Conservation (phyloP, 2,329 filamentous ascomycete genomes). For the Pestalotiopsis sp. region DNA sequence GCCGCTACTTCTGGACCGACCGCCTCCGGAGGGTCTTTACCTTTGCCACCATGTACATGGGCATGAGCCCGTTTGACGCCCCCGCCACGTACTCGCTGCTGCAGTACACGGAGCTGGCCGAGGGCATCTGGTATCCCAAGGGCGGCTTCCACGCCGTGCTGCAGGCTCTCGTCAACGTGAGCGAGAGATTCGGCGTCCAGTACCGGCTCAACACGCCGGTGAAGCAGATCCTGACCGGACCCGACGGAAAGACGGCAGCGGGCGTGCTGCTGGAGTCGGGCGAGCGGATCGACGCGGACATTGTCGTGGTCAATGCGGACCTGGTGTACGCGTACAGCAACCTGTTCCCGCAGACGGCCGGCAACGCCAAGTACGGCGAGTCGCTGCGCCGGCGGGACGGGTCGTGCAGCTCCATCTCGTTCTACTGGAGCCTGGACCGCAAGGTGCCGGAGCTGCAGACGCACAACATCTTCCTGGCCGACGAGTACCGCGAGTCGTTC, state of each 20-base stretch:
- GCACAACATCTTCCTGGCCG: conserved; percentile 79
- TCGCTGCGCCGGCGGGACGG: conserved; percentile 52
- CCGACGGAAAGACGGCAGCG: conserved; percentile 54
- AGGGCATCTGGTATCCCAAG: conserved; percentile 76
- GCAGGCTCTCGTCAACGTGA: conserved; percentile 65
- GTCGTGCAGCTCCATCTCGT: conserved; percentile 75
- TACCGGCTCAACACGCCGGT: conserved; percentile 65
- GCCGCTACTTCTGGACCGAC: conserved; percentile 72
- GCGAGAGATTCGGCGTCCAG: conserved; percentile 62
- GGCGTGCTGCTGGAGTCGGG: conserved; percentile 64
- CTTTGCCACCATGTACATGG: conserved; percentile 83
- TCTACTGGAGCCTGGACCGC: conserved; percentile 72
- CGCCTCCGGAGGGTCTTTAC: conserved; percentile 72
- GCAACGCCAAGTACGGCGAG: conserved; percentile 34
- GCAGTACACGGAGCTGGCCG: conserved; percentile 75
- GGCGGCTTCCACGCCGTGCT: conserved; percentile 72
- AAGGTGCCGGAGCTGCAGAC: conserved; percentile 65
- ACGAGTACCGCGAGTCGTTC: conserved; percentile 73
- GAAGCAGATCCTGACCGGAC: conserved; percentile 53
- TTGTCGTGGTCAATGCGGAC: conserved; percentile 74
- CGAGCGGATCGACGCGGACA: conserved; percentile 62
- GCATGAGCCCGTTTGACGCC: conserved; percentile 77
- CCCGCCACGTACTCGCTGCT: conserved; percentile 74
- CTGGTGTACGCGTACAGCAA: conserved; percentile 76
- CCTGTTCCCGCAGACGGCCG: conserved; percentile 56